Percentiles rank a stretch among this genome's conserved stretches.
Evolutionary conservation across 495 filamentous ascomycete genomes (phyloP).

Genomic region (Talaromyces borbonicus): DNA sequence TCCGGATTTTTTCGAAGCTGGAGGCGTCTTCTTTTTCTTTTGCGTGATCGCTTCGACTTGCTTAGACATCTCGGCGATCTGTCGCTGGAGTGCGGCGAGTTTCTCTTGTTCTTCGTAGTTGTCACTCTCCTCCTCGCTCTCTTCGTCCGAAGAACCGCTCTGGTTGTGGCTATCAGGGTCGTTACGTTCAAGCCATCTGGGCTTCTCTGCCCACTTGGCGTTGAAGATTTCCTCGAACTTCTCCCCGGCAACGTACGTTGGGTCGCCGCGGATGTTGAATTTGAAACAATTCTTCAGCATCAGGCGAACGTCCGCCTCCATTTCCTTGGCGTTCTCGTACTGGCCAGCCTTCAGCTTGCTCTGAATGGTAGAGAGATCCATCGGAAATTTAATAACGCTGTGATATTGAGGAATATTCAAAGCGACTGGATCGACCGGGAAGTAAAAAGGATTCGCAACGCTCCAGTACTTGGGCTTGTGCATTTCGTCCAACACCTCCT

Average conservation of each 20-base stretch:
- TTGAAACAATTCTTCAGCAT: constrained; percentile 86
- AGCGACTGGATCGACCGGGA: constrained; percentile 86
- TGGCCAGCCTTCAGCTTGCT: constrained; percentile 69
- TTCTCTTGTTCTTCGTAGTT: constrained; percentile 55
- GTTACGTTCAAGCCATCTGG: constrained; percentile 65
- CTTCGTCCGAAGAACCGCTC: constrained; percentile 44
- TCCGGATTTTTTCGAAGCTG: constrained; percentile 44
- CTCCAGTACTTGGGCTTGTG: constrained; percentile 59
- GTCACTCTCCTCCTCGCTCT: constrained; percentile 58
- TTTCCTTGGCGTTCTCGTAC: constrained; percentile 75
- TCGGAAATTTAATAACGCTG: constrained; percentile 88
- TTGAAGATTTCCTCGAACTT: constrained; percentile 64
- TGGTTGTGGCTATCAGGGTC: constrained; percentile 47
- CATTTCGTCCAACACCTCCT: constrained; percentile 69
- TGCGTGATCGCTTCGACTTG: constrained; percentile 42
- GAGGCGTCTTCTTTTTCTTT: constrained; percentile 47
- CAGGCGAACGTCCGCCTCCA: constrained; percentile 69
- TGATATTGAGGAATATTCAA: constrained; percentile 91
- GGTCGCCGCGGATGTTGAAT: constrained; percentile 78
- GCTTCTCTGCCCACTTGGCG: constrained; percentile 60
- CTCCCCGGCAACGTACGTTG: constrained; percentile 59
- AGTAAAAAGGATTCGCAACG: constrained; percentile 60
- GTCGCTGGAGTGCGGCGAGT: constrained; percentile 54
- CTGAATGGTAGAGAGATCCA: constrained; percentile 77
- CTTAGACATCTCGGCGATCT: constrained; percentile 51